Percentiles rank a stretch among this genome's conserved stretches.
Evolutionary conservation across 768 basidiomycete genomes (phyloP).

Genomic region (Phylloporus rhodoxanthus): DNA sequence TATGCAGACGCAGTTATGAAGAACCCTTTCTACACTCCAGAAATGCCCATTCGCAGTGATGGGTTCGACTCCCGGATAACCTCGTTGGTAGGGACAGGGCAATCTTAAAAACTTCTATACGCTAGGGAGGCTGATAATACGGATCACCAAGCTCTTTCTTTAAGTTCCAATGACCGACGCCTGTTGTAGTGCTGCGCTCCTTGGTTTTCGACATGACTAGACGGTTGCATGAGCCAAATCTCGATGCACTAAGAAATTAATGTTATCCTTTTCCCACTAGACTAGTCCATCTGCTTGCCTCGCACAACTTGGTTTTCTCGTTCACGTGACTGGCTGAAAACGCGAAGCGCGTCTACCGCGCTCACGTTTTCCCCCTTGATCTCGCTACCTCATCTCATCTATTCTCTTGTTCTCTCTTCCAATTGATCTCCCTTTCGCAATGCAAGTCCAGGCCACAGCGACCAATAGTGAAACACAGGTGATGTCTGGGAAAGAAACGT

Average conservation of each 20-base stretch:
- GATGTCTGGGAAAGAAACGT: not conserved
- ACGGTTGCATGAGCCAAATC: not conserved
- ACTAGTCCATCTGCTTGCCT: too few species aligned
- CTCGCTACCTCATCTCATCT: not conserved
- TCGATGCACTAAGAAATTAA: not conserved
- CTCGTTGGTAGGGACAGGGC: conserved; percentile 47
- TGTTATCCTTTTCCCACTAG: too few species aligned
- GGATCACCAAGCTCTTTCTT: not conserved
- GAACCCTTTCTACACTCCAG: conserved; percentile 98
- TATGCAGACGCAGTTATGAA: conserved; percentile 98
- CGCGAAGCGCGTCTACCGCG: conserved; percentile 10
- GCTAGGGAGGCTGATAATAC: too few species aligned
- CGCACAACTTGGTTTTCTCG: too few species aligned
- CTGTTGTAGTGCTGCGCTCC: not conserved
- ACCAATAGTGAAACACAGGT: conserved; percentile 25
- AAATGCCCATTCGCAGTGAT: conserved; percentile 95
- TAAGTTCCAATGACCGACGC: not conserved
- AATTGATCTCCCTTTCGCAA: not conserved
- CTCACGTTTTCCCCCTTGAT: not conserved
- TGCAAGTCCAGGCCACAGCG: conserved; percentile 23
- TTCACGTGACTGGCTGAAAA: conserved; percentile 24
- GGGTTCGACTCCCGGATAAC: conserved; percentile 75
- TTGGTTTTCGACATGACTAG: not conserved
- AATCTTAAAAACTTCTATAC: conserved; percentile 13
- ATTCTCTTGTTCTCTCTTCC: not conserved